Base-by-base conservation (phyloP, 2,329 filamentous ascomycete genomes). In the Colletotrichum echinochloae region DNA sequence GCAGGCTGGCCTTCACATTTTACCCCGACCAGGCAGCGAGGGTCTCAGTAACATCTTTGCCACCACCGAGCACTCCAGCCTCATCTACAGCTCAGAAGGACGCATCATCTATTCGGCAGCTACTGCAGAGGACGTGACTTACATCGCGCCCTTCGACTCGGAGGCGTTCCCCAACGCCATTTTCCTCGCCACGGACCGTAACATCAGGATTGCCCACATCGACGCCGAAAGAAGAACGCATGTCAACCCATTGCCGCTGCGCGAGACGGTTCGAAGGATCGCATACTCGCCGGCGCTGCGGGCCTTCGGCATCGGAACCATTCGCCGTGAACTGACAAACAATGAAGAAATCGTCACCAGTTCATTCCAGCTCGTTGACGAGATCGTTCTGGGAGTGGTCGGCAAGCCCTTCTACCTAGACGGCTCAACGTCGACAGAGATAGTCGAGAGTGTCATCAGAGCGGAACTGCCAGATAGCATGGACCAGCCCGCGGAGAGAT, bases 51-150 rank as follows among this genome's bases (percentile, higher is more conserved):
- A 93, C 75, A 91, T 99, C 0, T 97, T 99, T 78, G 94, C 94
- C 0, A 97, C 94, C 0, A 97, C 94, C 67, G 96, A 99, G 76
- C 94, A 98, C 77, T 93, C 96, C 0, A 98, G 94, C 73, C 82
- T 99, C 65, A 97, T 99, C 59, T 98, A 99, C 78, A 93, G 92
- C 11, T 90, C 91, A 0, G 94, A 98, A 77, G 94, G 93, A 0
- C 89, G 95, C 28, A 92, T 98, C 49, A 90, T 97, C 0, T 99
- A 97, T 81, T 97, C 95, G 5, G 95, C 96, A 1, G 94, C 98
- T 1, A 97, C 95, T 16, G 94, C 95, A 3, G 93, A 97, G 72
- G 91, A 94, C 73, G 93, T 94, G 1, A 91, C 91, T 1, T 91
- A 89, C 57, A 91, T 98, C 7, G 96, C 93, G 71, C 88, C 92